phyloP scores from a whole-genome alignment of 176 grass and related monocot species.

The Musa acuminata region DNA sequence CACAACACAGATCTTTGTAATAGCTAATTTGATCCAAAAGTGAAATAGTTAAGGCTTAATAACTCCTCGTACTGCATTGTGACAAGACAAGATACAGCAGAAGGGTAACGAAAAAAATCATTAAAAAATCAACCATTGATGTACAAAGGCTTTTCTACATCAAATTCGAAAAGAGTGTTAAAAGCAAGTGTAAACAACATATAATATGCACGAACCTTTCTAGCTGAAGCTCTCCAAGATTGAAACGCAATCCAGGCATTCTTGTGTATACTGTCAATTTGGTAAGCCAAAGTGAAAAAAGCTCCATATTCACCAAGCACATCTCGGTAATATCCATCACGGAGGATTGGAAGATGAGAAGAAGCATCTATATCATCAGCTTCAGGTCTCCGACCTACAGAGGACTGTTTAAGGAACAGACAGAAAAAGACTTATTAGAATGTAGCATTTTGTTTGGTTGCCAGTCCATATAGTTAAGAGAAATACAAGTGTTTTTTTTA shows the following conservation, averaged over 20 bases:
- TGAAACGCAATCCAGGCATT: conserved; percentile 99
- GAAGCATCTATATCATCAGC: conserved; percentile 96
- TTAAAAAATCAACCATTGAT: too few species aligned
- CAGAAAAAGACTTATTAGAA: background rate
- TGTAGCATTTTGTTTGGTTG: background rate
- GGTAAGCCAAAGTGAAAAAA: conserved; percentile 79
- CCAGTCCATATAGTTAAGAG: too few species aligned
- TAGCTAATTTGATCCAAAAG: background rate
- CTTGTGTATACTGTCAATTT: conserved; percentile 78
- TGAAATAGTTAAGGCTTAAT: background rate
- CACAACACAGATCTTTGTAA: background rate
- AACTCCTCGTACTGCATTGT: background rate
- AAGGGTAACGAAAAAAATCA: too few species aligned
- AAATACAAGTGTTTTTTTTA: too few species aligned
- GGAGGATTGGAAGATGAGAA: conserved; percentile 75
- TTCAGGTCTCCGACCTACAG: conserved; percentile 76
- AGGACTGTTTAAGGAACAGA: conserved; percentile 38
- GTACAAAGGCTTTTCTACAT: background rate
- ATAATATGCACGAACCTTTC: conserved; percentile 43
- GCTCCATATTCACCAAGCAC: conserved; percentile 92
- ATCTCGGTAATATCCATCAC: conserved; percentile 71
- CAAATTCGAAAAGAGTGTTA: conserved; percentile 6
- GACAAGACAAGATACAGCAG: too few species aligned
- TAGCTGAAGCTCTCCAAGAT: conserved; percentile 77
- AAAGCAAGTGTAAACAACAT: conserved; percentile 9